phyloP scores from a whole-genome alignment of 306 rosid genomes.

The Glycine latifolia region DNA sequence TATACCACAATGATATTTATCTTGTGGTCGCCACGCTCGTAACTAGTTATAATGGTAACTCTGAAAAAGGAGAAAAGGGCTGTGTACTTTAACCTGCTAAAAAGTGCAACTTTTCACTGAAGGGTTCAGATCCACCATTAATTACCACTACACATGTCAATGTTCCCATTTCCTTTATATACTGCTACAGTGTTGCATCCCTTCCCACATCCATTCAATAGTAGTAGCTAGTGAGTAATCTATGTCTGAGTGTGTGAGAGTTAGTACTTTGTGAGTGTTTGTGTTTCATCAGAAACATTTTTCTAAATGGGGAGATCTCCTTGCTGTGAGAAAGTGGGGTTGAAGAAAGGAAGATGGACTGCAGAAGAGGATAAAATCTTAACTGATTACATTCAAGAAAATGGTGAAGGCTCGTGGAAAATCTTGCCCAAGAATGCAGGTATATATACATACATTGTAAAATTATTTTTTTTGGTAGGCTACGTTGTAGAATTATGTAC shows the following conservation, averaged over 20 bases:
- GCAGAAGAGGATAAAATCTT: constrained; percentile 77
- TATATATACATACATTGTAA: background rate
- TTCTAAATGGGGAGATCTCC: constrained; percentile 71
- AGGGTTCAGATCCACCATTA: background rate
- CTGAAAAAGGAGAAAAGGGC: background rate
- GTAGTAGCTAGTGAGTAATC: no score
- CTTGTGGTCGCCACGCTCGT: constrained; percentile 13
- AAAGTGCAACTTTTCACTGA: background rate
- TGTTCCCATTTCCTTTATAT: constrained; percentile 11
- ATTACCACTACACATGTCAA: background rate
- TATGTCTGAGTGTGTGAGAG: no score
- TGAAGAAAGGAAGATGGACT: constrained; percentile 92
- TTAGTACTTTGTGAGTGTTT: no score
- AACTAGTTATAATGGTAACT: background rate
- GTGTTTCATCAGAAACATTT: background rate
- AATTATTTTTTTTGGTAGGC: no score
- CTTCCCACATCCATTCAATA: constrained; percentile 1
- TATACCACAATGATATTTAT: background rate
- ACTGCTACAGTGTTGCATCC: constrained; percentile 38
- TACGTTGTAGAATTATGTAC: no score
- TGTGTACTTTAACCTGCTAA: constrained; percentile 27
- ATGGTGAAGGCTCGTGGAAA: constrained; percentile 91
- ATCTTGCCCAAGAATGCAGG: constrained; percentile 85
- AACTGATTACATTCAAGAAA: constrained; percentile 62
- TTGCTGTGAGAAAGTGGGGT: constrained; percentile 82